Percentiles rank a stretch among this genome's conserved stretches.
These are phyloP conservation scores for Oxytropis ochrocephala DNA, from an alignment of 306 rosid species.

Conservation along the genomic window DNA sequence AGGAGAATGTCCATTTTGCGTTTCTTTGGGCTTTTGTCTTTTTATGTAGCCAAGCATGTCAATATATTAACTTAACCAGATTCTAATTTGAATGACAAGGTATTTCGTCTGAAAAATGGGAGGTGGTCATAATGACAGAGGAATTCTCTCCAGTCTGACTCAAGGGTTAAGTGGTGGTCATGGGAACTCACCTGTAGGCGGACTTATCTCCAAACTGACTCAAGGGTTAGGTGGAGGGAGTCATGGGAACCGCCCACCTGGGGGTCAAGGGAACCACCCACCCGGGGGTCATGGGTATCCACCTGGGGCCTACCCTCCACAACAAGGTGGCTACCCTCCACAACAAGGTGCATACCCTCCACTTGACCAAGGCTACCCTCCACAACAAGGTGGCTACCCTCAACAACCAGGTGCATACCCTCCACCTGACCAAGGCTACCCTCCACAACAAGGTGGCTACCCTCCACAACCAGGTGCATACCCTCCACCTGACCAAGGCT, in stretches of 20 bases:
- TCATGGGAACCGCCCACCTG: neutral
- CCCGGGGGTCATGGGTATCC: no score
- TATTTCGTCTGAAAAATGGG: constrained; percentile 44
- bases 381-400: no score
- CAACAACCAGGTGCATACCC: constrained; percentile 19
- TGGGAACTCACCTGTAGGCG: constrained; percentile 5
- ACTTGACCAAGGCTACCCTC: no score
- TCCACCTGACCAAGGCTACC: constrained; percentile 10
- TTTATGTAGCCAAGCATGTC: neutral
- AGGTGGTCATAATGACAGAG: constrained; percentile 75
- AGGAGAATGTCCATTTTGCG: neutral
- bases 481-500: neutral
- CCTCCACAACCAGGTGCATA: no score
- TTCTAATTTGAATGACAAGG: neutral
- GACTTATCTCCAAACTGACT: constrained; percentile 52
- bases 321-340: no score
- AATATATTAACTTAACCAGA: neutral
- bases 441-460: no score
- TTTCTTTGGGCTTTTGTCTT: neutral
- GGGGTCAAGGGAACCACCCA: constrained; percentile 43
- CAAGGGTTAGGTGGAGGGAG: constrained; percentile 23
- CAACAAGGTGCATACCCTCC: constrained; percentile 28
- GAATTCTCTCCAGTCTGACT: no score
- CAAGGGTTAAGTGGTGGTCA: constrained; percentile 17
- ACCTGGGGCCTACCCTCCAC: no score